phyloP scores from a whole-genome alignment of 805 yeast genomes.

The Cyberlindnera misumaiensis region DNA sequence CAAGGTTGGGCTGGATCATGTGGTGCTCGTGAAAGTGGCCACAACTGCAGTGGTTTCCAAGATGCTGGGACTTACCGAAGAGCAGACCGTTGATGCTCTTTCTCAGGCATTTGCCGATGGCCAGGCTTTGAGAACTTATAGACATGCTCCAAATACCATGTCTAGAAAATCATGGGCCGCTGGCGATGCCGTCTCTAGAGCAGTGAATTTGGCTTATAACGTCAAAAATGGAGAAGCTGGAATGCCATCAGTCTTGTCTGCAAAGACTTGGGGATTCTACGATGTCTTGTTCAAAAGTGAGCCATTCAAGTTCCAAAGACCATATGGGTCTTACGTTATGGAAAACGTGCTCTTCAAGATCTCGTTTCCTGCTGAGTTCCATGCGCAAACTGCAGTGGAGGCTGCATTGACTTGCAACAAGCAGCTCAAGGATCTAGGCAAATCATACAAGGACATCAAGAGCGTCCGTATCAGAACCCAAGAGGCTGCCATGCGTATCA shows the following conservation, averaged over 20 bases:
- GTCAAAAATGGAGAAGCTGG: constrained; percentile 49
- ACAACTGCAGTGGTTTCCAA: constrained; percentile 54
- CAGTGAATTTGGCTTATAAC: constrained; percentile 47
- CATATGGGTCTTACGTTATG: constrained; percentile 53
- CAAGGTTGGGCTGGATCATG: constrained; percentile 55
- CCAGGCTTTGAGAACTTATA: constrained; percentile 49
- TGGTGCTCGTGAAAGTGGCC: constrained; percentile 51
- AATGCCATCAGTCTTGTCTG: constrained; percentile 51
- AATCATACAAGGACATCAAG: constrained; percentile 41
- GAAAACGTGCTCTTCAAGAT: constrained; percentile 56
- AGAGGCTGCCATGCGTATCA: constrained; percentile 54
- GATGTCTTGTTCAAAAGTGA: constrained; percentile 52
- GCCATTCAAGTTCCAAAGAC: constrained; percentile 46
- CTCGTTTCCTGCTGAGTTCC: constrained; percentile 61
- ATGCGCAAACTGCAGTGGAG: constrained; percentile 60
- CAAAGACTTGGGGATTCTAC: constrained; percentile 57
- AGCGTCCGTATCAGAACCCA: constrained; percentile 47
- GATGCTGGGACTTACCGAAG: constrained; percentile 41
- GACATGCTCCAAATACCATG: constrained; percentile 61
- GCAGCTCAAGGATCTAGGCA: constrained; percentile 32
- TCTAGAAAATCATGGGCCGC: constrained; percentile 65
- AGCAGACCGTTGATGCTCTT: constrained; percentile 47
- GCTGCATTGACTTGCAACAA: constrained; percentile 42
- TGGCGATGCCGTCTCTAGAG: constrained; percentile 55
- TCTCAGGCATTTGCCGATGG: constrained; percentile 61